Evolutionary conservation across 2,329 filamentous ascomycete genomes (phyloP), one percentile per base, ranked within the genome.

Genomic region (Mariannaea elegans): DNA sequence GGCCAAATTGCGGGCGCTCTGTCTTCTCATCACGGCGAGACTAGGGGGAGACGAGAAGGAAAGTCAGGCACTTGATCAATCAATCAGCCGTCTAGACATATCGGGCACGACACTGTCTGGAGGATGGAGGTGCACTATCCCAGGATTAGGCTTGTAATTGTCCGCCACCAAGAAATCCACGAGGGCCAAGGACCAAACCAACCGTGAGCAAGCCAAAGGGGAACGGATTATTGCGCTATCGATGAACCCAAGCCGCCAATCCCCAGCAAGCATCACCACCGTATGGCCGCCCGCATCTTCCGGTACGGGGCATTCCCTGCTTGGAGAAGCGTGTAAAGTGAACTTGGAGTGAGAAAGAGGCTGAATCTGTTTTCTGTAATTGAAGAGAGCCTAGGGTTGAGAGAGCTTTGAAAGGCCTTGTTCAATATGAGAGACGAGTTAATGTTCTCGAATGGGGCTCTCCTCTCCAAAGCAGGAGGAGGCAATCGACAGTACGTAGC

Each of bases 1-100:
- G 34, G 54, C 46, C 61, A 52, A 67, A 66, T 69, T 69, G 61
- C 65, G 61, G 61, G 59, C 61, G 61, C 55, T 59, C 16, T 23
- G 4, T 44, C 12, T 21, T 24, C 39, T 23, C 21, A 61, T 54
- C 58, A 54, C 48, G 58, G 54, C 8, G 16, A 47, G 42, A 31
- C 18, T 3, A 18, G 42, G 42, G 31, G 44, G 21, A 24, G 42
- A 39, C 32, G 12, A 50, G 50, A 45, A 41, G 27, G 24, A 38
- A n/a, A 47, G 34, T 45, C 51, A 36, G 34, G 45, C n/a, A 47
- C 23, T 38, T 29, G 21, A 36, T 32, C 21, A 29, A 45, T 27
- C 42, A 45, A 46, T 21, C 39, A 31, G 41, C 34, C 21, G n/a
- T 38, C 31, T n/a, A 41, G 18, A 21, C 16, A 18, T 31, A 51